These are phyloP conservation scores for Talaromyces pinophilus DNA, from an alignment of 2,329 filamentous ascomycete species.

Conservation along the genomic window DNA sequence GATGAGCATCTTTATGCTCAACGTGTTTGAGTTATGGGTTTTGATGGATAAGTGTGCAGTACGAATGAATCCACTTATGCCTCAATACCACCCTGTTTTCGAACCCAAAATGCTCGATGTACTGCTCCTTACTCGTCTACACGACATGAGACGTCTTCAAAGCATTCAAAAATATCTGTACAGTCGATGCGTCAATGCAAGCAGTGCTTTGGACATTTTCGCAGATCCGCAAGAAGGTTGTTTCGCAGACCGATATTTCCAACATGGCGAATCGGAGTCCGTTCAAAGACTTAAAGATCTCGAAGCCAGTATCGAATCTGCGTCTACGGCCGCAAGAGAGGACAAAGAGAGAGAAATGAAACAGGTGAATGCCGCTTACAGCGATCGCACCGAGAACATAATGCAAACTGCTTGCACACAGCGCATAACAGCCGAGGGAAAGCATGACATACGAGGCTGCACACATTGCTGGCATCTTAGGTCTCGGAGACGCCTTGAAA, in stretches of 20 bases:
- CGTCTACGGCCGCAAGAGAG: neutral
- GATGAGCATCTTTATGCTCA: conserved; percentile 56
- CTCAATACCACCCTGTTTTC: conserved; percentile 56
- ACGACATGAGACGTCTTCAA: conserved; percentile 55
- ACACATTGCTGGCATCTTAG: conserved; percentile 47
- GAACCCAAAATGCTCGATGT: conserved; percentile 53
- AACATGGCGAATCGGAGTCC: conserved; percentile 23
- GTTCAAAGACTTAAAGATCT: neutral
- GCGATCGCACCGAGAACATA: conserved; percentile 41
- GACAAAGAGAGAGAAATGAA: conserved; percentile 29
- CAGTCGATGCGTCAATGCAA: conserved; percentile 35
- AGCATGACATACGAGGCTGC: conserved; percentile 43
- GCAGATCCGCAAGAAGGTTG: conserved; percentile 45
- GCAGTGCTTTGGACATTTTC: conserved; percentile 49
- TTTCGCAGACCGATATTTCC: conserved; percentile 52
- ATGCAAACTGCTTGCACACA: conserved; percentile 35
- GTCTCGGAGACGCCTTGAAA: conserved; percentile 43
- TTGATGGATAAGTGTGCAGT: conserved; percentile 54
- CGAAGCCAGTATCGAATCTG: neutral
- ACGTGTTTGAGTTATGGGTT: conserved; percentile 60
- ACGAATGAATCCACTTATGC: conserved; percentile 50
- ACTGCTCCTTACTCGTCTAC: conserved; percentile 52
- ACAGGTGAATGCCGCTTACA: conserved; percentile 36
- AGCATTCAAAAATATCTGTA: conserved; percentile 54
- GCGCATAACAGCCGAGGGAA: conserved; percentile 28